Percentiles rank a stretch among this genome's conserved stretches.
phyloP scores from a whole-genome alignment of 768 basidiomycete species.

The Mycena indigotica region DNA sequence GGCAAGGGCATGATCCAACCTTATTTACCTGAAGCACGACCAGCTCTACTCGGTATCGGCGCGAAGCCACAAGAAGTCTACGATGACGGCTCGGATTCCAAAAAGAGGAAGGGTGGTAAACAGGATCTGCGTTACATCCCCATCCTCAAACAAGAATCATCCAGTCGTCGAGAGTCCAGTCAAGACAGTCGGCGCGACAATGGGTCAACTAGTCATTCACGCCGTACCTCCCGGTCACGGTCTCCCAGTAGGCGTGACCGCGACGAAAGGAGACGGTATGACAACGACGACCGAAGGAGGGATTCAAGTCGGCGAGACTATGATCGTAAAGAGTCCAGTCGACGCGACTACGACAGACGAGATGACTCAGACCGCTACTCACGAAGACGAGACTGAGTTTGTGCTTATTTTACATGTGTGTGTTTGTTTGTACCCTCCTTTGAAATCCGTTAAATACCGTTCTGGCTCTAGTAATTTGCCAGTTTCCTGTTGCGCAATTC shows the following conservation, averaged over 20 bases:
- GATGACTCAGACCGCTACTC: constrained; percentile 31
- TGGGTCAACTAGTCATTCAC: constrained; percentile 45
- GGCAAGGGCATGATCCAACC: constrained; percentile 71
- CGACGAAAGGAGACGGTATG: constrained; percentile 34
- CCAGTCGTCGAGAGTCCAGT: constrained; percentile 21
- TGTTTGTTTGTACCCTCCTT: not conserved
- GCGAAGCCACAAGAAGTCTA: constrained; percentile 83
- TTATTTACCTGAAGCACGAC: constrained; percentile 80
- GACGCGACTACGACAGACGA: constrained; percentile 31
- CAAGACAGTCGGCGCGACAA: constrained; percentile 28
- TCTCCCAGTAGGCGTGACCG: constrained; percentile 46
- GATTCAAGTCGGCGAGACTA: constrained; percentile 19
- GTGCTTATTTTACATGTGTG: not conserved
- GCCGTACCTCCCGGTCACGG: constrained; percentile 45
- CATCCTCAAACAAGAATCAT: constrained; percentile 66
- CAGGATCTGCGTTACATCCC: constrained; percentile 83
- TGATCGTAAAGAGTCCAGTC: constrained; percentile 27
- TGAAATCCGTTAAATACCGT: too few species aligned
- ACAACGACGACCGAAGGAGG: constrained; percentile 2
- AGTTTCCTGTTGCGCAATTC: not conserved
- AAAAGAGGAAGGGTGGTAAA: constrained; percentile 45
- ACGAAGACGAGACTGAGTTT: constrained; percentile 27
- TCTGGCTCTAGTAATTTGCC: not conserved
- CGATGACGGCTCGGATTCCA: constrained; percentile 63
- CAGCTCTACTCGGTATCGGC: constrained; percentile 88